Evolutionary conservation across 805 yeast species (phyloP), one percentile per base, ranked within the genome.

Genomic region (Monosporozyma siamensis): DNA sequence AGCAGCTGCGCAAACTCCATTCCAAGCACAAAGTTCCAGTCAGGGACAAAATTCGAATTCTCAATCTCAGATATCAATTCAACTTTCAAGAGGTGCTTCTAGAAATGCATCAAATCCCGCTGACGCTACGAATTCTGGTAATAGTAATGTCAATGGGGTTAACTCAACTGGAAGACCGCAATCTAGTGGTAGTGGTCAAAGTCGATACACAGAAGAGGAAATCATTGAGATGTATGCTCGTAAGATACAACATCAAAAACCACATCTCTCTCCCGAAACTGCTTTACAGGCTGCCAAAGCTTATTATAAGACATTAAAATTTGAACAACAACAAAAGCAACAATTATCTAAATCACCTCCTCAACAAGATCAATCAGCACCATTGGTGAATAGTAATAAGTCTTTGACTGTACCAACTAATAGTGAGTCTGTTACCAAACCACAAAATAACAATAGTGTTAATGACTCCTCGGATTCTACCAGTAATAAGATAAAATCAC

Each of bases 201-300:
- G 50, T 34, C 48, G 49, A n/a, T 46, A 44, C n/a, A 50, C 58
- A 4, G 61, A 56, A 41, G 48, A 53, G 10, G 63, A 58, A 26
- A 48, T 61, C 10, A 54, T 62, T 18, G 62, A 61, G 39, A 48
- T 52, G 14, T 62, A 61, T 37, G 53, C 60, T 5, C 52, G 51
- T 27, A 62, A 57, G 42, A 54, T 59, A 15, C 38, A 61, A 43
- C 46, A 49, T 6, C 63, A 60, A 36, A 58, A 61, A 32, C 63
- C 65, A 3, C 56, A 53, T 34, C 40, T 61, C 12, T 43, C 63
- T 2, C 54, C 57, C 6, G 63, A 59, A 32, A 51, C 55, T 4
- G 65, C 65, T 2, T 40, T 59, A 40, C 60, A 56, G 34, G 63
- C 66, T 5, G 64, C 65, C 3, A 59, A 61, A 43, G 55, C 51